Evolutionary conservation across 345 rosid genomes (phyloP).

Genomic region (Camelina laxa): DNA sequence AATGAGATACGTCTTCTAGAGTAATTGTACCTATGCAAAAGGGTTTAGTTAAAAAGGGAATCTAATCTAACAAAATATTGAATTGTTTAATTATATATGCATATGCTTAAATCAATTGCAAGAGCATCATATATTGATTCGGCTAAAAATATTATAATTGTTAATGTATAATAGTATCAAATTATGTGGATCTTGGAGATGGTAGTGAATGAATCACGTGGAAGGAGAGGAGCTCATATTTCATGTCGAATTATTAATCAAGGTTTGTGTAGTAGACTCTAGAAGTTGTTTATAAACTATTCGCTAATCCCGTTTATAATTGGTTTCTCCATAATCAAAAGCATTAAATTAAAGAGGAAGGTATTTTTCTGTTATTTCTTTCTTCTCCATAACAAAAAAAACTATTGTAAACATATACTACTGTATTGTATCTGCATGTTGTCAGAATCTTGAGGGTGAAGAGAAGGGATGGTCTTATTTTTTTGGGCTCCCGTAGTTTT

Average conservation of each 20-base stretch:
- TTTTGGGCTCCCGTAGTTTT: slow-evolving; percentile 17
- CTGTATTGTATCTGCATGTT: slow-evolving; percentile 24
- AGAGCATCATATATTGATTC: slow-evolving; percentile 11
- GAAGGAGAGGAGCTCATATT: slow-evolving; percentile 16
- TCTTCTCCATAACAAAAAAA: neutral
- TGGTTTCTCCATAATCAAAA: slow-evolving; percentile 28
- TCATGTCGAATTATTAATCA: neutral
- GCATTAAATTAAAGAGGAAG: slow-evolving; percentile 13
- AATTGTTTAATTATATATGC: slow-evolving; percentile 5
- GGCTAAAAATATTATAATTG: neutral
- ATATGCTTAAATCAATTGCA: slow-evolving; percentile 2
- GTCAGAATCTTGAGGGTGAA: slow-evolving; percentile 29
- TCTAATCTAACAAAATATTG: slow-evolving; percentile 10
- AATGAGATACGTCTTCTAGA: slow-evolving; percentile 25
- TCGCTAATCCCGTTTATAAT: slow-evolving; percentile 13
- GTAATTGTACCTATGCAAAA: neutral
- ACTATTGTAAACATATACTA: neutral
- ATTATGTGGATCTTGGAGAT: slow-evolving; percentile 9
- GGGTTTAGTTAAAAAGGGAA: slow-evolving; percentile 14
- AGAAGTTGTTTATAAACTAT: slow-evolving; percentile 23
- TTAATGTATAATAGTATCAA: slow-evolving; percentile 9
- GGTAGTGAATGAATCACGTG: slow-evolving; percentile 38
- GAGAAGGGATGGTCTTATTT: slow-evolving; percentile 26
- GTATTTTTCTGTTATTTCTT: slow-evolving; percentile 32
- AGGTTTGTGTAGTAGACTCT: slow-evolving; percentile 13